Percentiles rank a stretch among this genome's conserved stretches.
These are phyloP conservation scores for Pecoramyces ruminantium DNA, from an alignment of 192 early-diverging fungal genomes.

Conservation along the genomic window DNA sequence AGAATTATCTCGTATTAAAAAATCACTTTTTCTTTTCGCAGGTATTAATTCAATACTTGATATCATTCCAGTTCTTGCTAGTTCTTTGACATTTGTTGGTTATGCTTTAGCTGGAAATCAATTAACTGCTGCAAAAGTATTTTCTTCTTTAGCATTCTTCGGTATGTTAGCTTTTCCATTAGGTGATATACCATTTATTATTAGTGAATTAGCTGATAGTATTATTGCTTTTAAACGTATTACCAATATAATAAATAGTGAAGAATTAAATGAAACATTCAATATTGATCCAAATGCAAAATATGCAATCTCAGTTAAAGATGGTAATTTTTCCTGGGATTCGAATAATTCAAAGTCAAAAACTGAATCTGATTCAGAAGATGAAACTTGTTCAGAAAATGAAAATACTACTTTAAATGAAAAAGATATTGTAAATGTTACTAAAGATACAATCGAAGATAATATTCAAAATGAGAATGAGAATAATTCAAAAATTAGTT, in stretches of 20 bases:
- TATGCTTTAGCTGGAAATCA: neutral
- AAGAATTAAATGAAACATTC: conserved; percentile 36
- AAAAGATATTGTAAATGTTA: no score
- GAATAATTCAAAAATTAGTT: no score
- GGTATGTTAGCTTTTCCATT: conserved; percentile 24
- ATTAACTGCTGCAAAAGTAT: conserved; percentile 3
- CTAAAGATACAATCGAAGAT: neutral
- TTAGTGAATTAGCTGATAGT: conserved; percentile 16
- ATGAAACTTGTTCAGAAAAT: no score
- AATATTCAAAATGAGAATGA: neutral
- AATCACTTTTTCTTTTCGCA: neutral
- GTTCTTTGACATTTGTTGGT: neutral
- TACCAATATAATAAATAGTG: conserved; percentile 26
- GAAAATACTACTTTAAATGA: no score
- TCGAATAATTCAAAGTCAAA: conserved; percentile 12
- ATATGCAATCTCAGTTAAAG: conserved; percentile 29
- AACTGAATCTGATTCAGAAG: no score
- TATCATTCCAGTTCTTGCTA: neutral
- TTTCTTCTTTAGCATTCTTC: conserved; percentile 26
- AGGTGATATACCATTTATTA: conserved; percentile 12
- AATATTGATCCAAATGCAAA: conserved; percentile 16
- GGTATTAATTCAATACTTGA: neutral
- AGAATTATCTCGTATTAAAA: neutral
- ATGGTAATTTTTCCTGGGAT: conserved; percentile 55
- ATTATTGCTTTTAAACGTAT: conserved; percentile 27